Base-by-base conservation (phyloP, 2,329 filamentous ascomycete genomes). In the Decorospora gaudefroyi region DNA sequence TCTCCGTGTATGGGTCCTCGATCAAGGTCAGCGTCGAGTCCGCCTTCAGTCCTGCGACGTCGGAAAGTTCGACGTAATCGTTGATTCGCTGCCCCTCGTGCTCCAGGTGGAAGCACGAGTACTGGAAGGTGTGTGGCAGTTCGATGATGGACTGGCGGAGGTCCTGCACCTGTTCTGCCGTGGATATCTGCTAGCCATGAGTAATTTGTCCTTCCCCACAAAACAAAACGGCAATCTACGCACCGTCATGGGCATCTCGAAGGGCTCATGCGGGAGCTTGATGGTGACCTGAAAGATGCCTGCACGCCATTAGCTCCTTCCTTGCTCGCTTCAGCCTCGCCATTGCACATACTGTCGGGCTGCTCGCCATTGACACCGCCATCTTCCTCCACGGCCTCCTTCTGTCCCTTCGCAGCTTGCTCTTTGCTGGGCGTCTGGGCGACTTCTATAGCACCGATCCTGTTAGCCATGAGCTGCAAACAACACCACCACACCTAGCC, bases 61-160 rank as follows among this genome's bases (percentile, higher is more conserved):
- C 92, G 41, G 89, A 90, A 51, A 99, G 81, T 69, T 95, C 87
- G 47, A 95, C 82, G 63, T 93, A 97, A 73, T 99, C 93, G 72
- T 97, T 97, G 79, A 99, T 86, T 55, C 88, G 87, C 72, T 88
- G 78, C 58, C 90, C 89, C 47, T 88, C 85, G 75, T 91, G 85
- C 75, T 97, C 91, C 62, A 99, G 84, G 74, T 99, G 93, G 77
- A 99, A 99, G 78, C 93, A 99, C 39, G 93, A 95, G 77, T 96
- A 96, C 73, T 95, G 90, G 75, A 96, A 93, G 37, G 92, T 95
- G 48, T 86, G 81, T 4, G 93, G 93, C 35, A 90, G 81, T 73
- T 99, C 93, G 74, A 96, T 90, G 69, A 99, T 88, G 51, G 91
- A 92, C 74, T 97, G 93, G 57, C 93, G 88, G 61, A 99, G 85